Conservation (phyloP, 2,329 filamentous ascomycete genomes). For the Xylariales sp. region DNA sequence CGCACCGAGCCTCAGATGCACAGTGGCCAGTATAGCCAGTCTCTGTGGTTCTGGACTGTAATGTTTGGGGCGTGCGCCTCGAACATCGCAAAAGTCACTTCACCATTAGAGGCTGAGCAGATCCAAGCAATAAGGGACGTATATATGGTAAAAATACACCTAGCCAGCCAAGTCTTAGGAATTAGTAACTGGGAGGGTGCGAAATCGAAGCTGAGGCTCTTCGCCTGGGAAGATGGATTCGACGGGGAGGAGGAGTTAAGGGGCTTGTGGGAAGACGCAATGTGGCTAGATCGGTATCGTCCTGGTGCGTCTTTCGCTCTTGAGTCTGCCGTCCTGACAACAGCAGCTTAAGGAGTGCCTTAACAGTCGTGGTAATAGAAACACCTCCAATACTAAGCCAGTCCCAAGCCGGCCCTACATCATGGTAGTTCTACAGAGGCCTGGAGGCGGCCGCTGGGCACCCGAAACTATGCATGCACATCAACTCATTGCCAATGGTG, state of each 20-base stretch:
- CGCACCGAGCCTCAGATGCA: slow-evolving; percentile 34
- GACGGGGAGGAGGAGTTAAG: slow-evolving; percentile 34
- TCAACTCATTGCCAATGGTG: too few species aligned
- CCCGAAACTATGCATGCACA: too few species aligned
- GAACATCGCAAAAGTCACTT: slow-evolving; percentile 29
- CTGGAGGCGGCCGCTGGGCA: too few species aligned
- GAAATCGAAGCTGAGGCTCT: slow-evolving; percentile 29
- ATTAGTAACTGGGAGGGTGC: slow-evolving; percentile 34
- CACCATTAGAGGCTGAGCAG: slow-evolving; percentile 29
- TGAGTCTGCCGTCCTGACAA: too few species aligned
- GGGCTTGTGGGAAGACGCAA: slow-evolving; percentile 36
- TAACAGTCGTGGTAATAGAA: too few species aligned
- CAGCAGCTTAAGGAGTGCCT: too few species aligned
- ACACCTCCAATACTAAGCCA: too few species aligned
- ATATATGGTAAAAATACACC: slow-evolving; percentile 35
- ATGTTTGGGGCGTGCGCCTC: slow-evolving; percentile 40
- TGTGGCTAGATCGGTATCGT: slow-evolving; percentile 19
- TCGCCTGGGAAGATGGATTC: slow-evolving; percentile 35
- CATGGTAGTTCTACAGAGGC: too few species aligned
- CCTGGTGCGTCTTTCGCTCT: too few species aligned
- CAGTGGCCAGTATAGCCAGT: slow-evolving; percentile 35
- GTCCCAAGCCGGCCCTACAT: too few species aligned
- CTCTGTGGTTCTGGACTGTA: slow-evolving; percentile 41
- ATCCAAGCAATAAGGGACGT: slow-evolving; percentile 30
- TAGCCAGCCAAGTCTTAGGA: slow-evolving; percentile 31